A percentile compares a stretch with the other conserved stretches of the same genome.
Evolutionary conservation across 352 stramenopile species (phyloP).

Genomic region (Pythium aristosporum): DNA sequence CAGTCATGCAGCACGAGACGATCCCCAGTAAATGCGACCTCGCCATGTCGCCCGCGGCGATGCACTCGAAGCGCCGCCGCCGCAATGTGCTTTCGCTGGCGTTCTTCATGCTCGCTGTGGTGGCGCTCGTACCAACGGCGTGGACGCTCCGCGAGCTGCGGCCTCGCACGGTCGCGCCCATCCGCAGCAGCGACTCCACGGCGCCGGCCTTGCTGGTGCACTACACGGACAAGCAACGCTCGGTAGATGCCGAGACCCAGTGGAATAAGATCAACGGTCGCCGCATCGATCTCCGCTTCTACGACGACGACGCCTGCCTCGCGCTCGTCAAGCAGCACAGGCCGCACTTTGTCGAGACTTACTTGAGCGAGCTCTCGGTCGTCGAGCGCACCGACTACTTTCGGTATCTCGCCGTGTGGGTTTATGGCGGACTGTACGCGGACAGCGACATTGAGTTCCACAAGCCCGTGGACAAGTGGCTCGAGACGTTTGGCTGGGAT

Average conservation of each 20-base stretch:
- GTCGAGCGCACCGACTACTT: slow-evolving; percentile 22
- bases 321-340: slow-evolving; percentile 1
- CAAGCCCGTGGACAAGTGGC: slow-evolving; percentile 12
- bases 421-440: slow-evolving; percentile 9
- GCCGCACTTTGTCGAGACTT: slow-evolving; percentile 10
- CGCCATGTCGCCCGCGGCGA: background rate
- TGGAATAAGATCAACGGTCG: background rate
- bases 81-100: background rate
- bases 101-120: background rate
- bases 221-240: background rate
- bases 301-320: slow-evolving; percentile 12
- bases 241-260: background rate
- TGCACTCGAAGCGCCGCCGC: too few relatives aligned
- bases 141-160: background rate
- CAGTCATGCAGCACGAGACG: background rate
- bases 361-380: slow-evolving; percentile 11
- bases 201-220: background rate
- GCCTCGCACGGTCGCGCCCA: background rate
- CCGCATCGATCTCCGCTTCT: slow-evolving; percentile 10
- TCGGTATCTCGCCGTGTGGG: slow-evolving; percentile 16
- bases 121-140: background rate
- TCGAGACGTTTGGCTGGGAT: slow-evolving; percentile 15
- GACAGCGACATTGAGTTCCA: slow-evolving; percentile 16
- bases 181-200: background rate
- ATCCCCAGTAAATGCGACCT: background rate